Conservation (phyloP, 768 basidiomycete species). For the Lentinula aciculospora region DNA sequence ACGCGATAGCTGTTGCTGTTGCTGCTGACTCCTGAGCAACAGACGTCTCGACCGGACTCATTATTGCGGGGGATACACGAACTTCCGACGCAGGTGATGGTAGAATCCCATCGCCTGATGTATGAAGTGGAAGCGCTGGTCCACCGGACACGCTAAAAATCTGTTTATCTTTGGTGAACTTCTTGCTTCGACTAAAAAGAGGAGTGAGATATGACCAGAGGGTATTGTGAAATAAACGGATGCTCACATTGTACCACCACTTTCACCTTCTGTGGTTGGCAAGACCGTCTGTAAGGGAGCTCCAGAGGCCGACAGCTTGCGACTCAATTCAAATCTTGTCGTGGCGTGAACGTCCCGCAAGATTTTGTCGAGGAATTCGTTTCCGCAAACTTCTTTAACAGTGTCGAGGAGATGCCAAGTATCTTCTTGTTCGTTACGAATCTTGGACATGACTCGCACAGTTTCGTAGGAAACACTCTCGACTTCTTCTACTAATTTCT, state of each 20-base stretch:
- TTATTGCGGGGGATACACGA: not conserved
- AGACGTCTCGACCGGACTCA: not conserved
- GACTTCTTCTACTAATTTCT: not conserved
- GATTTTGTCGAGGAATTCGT: not conserved
- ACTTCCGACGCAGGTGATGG: too few relatives aligned
- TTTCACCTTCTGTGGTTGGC: not conserved
- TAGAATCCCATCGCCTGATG: not conserved
- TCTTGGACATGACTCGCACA: not conserved
- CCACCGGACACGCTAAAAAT: not conserved
- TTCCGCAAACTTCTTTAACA: not conserved
- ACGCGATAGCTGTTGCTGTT: not conserved
- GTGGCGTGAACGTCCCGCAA: not conserved
- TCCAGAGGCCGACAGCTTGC: not conserved
- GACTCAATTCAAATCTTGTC: not conserved
- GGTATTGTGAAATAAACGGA: not conserved
- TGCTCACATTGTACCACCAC: not conserved
- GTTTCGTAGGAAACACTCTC: not conserved
- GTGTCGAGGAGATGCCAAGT: not conserved
- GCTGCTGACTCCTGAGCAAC: not conserved
- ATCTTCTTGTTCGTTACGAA: not conserved
- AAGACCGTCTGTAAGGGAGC: not conserved
- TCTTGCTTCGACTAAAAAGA: slow-evolving; percentile 1
- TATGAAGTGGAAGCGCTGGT: not conserved
- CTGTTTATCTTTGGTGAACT: not conserved
- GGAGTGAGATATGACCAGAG: not conserved